These are phyloP conservation scores for Diaporthe ampelina DNA, from an alignment of 2,329 filamentous ascomycete species.

Conservation along the genomic window DNA sequence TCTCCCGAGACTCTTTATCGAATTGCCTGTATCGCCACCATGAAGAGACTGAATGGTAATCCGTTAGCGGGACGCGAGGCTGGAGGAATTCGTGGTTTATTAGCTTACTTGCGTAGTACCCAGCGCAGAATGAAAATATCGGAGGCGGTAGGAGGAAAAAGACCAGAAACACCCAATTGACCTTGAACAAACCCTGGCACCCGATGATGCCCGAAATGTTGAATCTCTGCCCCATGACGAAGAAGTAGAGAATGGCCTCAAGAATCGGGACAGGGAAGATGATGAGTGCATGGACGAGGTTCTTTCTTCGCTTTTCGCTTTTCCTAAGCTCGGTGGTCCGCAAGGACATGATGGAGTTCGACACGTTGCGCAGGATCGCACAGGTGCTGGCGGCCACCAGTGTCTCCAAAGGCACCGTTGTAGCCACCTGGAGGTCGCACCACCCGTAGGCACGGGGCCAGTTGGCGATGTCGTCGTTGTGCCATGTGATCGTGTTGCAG, in stretches of 20 bases:
- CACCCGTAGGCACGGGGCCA: conserved; percentile 68
- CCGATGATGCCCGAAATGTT: conserved; percentile 64
- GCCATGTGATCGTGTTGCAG: conserved; percentile 68
- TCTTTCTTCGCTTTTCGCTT: conserved; percentile 58
- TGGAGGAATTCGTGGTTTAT: not conserved
- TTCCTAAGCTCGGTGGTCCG: conserved; percentile 56
- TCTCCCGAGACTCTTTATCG: conserved; percentile 55
- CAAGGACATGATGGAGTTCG: conserved; percentile 62
- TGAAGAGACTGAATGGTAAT: conserved; percentile 30
- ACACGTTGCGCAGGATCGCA: conserved; percentile 68
- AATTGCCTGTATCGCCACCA: conserved; percentile 61
- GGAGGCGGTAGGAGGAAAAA: conserved; percentile 63
- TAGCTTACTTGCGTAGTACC: conserved; percentile 63
- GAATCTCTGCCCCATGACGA: conserved; percentile 63
- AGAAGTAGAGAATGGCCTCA: conserved; percentile 63
- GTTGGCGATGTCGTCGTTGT: conserved; percentile 59
- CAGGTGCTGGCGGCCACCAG: conserved; percentile 66
- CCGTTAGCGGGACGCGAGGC: not conserved
- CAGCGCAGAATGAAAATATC: conserved; percentile 58
- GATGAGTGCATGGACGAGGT: conserved; percentile 64
- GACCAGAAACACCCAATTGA: conserved; percentile 62
- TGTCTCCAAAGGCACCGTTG: conserved; percentile 53
- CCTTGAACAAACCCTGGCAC: conserved; percentile 60
- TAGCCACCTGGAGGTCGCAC: conserved; percentile 65
- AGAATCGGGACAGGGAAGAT: conserved; percentile 68